phyloP scores from a whole-genome alignment of 2,329 filamentous ascomycete genomes.

The Niveomyces coronatus region DNA sequence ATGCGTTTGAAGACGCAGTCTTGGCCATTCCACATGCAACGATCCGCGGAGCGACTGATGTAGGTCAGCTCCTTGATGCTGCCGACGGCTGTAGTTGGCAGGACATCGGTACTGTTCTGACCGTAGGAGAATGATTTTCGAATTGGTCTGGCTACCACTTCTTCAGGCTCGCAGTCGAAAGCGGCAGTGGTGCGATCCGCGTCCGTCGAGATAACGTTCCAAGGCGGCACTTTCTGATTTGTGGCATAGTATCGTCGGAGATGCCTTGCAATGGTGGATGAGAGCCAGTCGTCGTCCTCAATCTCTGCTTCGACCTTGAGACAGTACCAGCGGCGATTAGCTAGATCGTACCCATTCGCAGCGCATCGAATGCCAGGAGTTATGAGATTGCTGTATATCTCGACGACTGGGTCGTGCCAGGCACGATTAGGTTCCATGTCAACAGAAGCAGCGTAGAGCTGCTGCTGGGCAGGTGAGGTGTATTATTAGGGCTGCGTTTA shows the following conservation, averaged over 20 bases:
- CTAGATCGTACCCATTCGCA: conserved; percentile 11
- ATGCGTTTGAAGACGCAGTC: conserved; percentile 15
- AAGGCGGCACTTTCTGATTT: no score
- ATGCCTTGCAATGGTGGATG: conserved; percentile 3
- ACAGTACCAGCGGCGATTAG: conserved; percentile 14
- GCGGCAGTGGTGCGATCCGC: no score
- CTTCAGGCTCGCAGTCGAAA: no score
- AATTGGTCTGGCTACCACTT: conserved; percentile 8
- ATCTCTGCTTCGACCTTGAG: conserved; percentile 10
- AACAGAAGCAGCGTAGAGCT: no score
- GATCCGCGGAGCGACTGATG: conserved; percentile 10
- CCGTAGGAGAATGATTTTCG: conserved; percentile 8
- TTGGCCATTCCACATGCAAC: conserved; percentile 10
- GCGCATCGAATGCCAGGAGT: not conserved
- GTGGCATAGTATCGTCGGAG: conserved; percentile 8
- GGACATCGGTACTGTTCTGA: conserved; percentile 3
- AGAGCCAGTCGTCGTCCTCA: conserved; percentile 8
- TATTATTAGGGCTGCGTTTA: no score
- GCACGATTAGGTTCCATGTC: no score
- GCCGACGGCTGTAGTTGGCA: conserved; percentile 10
- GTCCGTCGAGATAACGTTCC: no score
- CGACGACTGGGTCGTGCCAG: no score
- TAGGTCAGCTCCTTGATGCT: conserved; percentile 9
- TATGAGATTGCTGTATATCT: not conserved
- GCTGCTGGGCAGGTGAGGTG: no score